Base-by-base conservation (phyloP, 2,329 filamentous ascomycete species). In the Trematosphaeria pertusa region DNA sequence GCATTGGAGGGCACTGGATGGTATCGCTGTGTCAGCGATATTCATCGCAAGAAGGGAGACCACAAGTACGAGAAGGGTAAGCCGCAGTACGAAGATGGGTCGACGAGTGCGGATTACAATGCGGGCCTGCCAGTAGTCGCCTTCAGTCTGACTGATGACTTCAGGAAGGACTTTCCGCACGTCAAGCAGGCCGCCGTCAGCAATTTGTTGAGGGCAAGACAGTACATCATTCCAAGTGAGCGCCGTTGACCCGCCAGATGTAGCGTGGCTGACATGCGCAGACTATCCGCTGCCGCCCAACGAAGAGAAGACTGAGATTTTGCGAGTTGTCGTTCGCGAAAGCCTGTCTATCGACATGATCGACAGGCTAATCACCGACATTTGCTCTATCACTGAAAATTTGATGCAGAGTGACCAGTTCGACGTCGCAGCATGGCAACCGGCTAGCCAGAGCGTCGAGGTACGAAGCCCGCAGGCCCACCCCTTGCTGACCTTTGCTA, bases 181-280 rank as follows among this genome's bases (percentile, higher is more conserved):
- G 74, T 88, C 49, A 83, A 85, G 69, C 86, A 88, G 68, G 84
- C 82, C 45, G 78, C 78, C 5, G 75, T 88, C 11, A 84, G 81
- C 42, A 82, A 85, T 14, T 70, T 88, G 31, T 70, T 88, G 44
- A 78, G 86, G 11, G 81, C 82, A 4, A 85, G 85, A 62, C 84
- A 87, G 69, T 88, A 87, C 74, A 88, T 88, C 49, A 84, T 88
- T 46, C 86, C 85, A 17, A 88, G 77, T 79, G 70, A 63, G 74
- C 65, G 9, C 17, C 19, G n/a, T 32, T 15, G 1, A 15, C 6
- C 12, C 4, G 17, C 26, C 11, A 26, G 14, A 30, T 41, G 30
- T 40, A 21, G 18, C 21, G 11, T 48, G 33, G 28, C 58, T 64
- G 28, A 62, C 46, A 22, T 32, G 18, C 33, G 26, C 46, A 78